phyloP scores from a whole-genome alignment of 345 rosid species.

The Sisymbrium irio region DNA sequence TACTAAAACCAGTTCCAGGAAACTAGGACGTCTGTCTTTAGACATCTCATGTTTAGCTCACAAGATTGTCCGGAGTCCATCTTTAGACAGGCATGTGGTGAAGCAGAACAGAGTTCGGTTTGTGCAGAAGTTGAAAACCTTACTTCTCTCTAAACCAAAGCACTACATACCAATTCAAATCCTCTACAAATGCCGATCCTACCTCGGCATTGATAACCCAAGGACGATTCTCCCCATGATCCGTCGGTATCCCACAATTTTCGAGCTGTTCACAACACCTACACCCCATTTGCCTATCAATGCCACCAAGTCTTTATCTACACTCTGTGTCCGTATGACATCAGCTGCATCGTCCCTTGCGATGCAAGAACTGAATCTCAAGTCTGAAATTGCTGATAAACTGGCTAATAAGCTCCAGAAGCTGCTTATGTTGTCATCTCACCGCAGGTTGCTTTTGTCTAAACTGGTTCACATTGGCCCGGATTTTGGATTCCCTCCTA shows the following conservation, averaged over 20 bases:
- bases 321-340: conserved; percentile 77
- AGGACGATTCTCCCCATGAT: conserved; percentile 66
- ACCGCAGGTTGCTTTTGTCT: conserved; percentile 62
- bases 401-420: conserved; percentile 79
- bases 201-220: conserved; percentile 56
- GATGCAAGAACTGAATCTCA: conserved; percentile 48
- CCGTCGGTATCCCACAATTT: conserved; percentile 72
- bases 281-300: conserved; percentile 67
- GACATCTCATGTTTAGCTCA: conserved; percentile 46
- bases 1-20: conserved; percentile 25
- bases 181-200: conserved; percentile 70
- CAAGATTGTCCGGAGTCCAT: conserved; percentile 63
- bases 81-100: conserved; percentile 70
- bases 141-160: conserved; percentile 81
- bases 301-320: conserved; percentile 60
- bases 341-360: conserved; percentile 67
- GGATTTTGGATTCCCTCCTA: conserved; percentile 87
- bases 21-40: conserved; percentile 18
- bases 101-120: conserved; percentile 68
- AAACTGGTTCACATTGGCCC: conserved; percentile 86
- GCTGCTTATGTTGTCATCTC: conserved; percentile 84
- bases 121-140: conserved; percentile 72
- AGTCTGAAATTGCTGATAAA: conserved; percentile 49
- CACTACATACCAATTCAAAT: conserved; percentile 67
- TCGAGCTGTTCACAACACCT: conserved; percentile 67